Conservation (phyloP, 2,329 filamentous ascomycete species). For the Camptophora hylomeconis region DNA sequence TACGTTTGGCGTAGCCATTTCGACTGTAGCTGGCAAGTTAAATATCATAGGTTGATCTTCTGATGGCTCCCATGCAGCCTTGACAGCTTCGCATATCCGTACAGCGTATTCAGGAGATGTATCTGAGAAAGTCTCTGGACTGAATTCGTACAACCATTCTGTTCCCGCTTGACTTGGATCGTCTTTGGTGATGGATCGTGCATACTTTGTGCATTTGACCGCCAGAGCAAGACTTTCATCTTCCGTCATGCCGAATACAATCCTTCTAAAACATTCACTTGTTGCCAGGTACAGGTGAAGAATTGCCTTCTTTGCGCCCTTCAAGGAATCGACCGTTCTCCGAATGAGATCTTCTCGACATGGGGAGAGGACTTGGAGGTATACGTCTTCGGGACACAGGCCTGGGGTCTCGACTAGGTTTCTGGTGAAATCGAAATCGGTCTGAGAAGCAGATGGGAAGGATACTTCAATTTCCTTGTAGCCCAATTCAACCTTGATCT, state of each 20-base stretch:
- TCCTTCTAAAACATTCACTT: constrained; percentile 83
- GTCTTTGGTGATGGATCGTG: constrained; percentile 79
- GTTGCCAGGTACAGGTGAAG: constrained; percentile 94
- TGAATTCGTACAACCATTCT: constrained; percentile 40
- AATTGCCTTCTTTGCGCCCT: constrained; percentile 83
- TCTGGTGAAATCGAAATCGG: constrained; percentile 90
- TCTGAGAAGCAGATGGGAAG: constrained; percentile 87
- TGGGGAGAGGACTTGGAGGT: constrained; percentile 80
- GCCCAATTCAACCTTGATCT: constrained; percentile 71
- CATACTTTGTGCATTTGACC: constrained; percentile 72
- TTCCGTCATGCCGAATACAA: constrained; percentile 80
- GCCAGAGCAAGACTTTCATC: constrained; percentile 72
- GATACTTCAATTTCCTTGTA: constrained; percentile 98
- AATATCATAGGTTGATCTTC: constrained; percentile 75
- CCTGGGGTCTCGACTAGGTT: constrained; percentile 75
- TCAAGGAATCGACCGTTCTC: constrained; percentile 76
- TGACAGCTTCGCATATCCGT: constrained; percentile 80
- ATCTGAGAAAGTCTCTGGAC: constrained; percentile 65
- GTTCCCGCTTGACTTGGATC: constrained; percentile 45
- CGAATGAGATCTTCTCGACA: constrained; percentile 85
- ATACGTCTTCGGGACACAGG: constrained; percentile 75
- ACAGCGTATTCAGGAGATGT: constrained; percentile 72
- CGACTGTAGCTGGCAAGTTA: constrained; percentile 91
- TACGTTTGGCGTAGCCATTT: constrained; percentile 87
- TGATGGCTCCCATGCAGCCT: constrained; percentile 78